These are phyloP conservation scores for Linnemannia exigua DNA, from an alignment of 192 early-diverging fungal species.

Conservation along the genomic window DNA sequence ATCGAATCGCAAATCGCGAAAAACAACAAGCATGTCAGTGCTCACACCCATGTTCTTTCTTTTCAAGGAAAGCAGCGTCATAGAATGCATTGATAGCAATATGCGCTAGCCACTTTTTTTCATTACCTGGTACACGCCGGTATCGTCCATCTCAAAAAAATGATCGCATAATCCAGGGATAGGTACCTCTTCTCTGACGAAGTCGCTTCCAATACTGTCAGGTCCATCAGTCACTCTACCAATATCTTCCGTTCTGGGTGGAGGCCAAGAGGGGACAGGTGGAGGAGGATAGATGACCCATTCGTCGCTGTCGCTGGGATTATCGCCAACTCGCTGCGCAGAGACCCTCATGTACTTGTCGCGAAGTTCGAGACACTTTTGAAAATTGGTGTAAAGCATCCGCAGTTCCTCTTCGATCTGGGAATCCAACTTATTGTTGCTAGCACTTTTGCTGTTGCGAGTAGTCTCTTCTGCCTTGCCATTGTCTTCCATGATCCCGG, in stretches of 20 bases:
- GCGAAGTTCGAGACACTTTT: constrained; percentile 83
- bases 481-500: constrained; percentile 20
- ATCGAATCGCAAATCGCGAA: not conserved
- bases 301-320: constrained; percentile 82
- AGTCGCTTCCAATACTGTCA: constrained; percentile 58
- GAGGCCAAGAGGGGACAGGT: constrained; percentile 78
- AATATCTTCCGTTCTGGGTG: constrained; percentile 23
- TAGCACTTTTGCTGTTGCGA: constrained; percentile 1
- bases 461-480: not conserved
- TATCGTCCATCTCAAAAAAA: constrained; percentile 65
- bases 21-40: not conserved
- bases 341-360: constrained; percentile 87
- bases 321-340: constrained; percentile 81
- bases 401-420: constrained; percentile 74
- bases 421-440: not conserved
- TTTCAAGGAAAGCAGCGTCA: not conserved
- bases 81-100: not conserved
- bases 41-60: constrained; percentile 8
- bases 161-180: constrained; percentile 58
- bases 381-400: constrained; percentile 72
- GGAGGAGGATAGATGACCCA: constrained; percentile 93
- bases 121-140: constrained; percentile 76
- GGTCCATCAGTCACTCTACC: constrained; percentile 49
- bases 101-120: not conserved
- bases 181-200: constrained; percentile 53